Percentiles rank a stretch among this genome's conserved stretches.
These are phyloP conservation scores for Fomitopsis betulina DNA, from an alignment of 1,284 basidiomycete species.

Conservation along the genomic window DNA sequence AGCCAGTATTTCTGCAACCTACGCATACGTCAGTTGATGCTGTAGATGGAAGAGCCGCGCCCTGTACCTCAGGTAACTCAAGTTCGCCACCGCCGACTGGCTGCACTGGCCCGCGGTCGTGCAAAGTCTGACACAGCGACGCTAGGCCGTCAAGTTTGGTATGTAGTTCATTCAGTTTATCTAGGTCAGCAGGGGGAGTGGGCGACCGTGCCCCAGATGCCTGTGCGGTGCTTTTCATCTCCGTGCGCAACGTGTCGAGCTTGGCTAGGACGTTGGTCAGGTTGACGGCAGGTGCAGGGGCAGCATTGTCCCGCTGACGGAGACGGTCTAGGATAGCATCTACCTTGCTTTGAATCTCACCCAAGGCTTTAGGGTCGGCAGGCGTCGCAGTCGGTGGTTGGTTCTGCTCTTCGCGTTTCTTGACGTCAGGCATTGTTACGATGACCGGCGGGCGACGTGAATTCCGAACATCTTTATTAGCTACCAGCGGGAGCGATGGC, in stretches of 20 bases:
- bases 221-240: constrained; percentile 11
- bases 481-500: background rate
- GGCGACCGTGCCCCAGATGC: constrained; percentile 1
- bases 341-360: constrained; percentile 19
- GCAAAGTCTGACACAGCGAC: constrained; percentile 10
- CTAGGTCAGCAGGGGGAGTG: background rate
- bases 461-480: too few relatives aligned
- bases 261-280: constrained; percentile 13
- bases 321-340: constrained; percentile 21
- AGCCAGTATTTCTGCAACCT: constrained; percentile 41
- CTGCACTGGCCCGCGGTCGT: background rate
- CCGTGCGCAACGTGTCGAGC: constrained; percentile 19
- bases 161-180: constrained; percentile 13
- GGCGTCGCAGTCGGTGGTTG: constrained; percentile 11
- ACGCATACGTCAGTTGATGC: background rate
- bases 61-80: background rate
- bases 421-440: too few relatives aligned
- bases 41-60: background rate
- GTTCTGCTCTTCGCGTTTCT: constrained; percentile 1
- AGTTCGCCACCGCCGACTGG: background rate
- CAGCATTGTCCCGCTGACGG: constrained; percentile 4
- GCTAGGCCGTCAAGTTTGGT: constrained; percentile 24
- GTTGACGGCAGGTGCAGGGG: background rate
- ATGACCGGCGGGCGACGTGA: too few relatives aligned
- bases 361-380: constrained; percentile 5